A percentile compares a stretch with the other conserved stretches of the same genome.
These are phyloP conservation scores for Mycena albidolilacea DNA, from an alignment of 768 basidiomycete genomes.

Conservation along the genomic window DNA sequence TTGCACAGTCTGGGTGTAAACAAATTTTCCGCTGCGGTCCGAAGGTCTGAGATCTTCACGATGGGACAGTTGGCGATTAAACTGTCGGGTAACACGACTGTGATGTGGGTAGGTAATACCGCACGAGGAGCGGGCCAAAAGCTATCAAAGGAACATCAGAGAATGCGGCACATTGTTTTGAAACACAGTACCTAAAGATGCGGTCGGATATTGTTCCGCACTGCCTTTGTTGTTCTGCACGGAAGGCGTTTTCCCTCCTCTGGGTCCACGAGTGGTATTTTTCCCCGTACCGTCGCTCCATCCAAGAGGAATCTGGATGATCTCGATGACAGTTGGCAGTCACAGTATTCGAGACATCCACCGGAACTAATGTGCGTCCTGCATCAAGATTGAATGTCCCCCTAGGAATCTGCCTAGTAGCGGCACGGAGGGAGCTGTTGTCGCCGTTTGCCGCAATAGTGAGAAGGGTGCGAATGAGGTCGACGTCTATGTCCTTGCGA, in stretches of 20 bases:
- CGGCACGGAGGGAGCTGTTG: neutral
- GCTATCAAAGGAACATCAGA: no score
- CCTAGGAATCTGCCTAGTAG: neutral
- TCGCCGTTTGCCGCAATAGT: slow-evolving; percentile 13
- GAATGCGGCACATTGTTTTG: no score
- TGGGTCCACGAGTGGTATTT: neutral
- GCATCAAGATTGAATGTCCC: slow-evolving; percentile 10
- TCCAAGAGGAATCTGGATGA: slow-evolving; percentile 9
- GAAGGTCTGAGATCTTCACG: slow-evolving; percentile 20
- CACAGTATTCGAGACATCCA: neutral
- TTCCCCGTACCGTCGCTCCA: neutral
- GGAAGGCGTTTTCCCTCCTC: neutral
- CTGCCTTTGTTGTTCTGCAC: neutral
- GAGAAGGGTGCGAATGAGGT: slow-evolving; percentile 24
- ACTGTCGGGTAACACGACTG: slow-evolving; percentile 5
- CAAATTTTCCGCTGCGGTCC: neutral
- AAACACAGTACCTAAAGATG: neutral
- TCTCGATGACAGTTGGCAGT: neutral
- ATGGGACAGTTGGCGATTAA: neutral
- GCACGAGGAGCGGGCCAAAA: slow-evolving; percentile 18
- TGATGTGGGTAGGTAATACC: neutral
- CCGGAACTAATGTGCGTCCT: neutral
- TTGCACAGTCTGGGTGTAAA: slow-evolving; percentile 14
- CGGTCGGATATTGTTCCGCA: neutral
- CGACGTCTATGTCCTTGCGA: slow-evolving; percentile 5